phyloP scores from a whole-genome alignment of 257 asterid genomes.

The Sherardia arvensis region DNA sequence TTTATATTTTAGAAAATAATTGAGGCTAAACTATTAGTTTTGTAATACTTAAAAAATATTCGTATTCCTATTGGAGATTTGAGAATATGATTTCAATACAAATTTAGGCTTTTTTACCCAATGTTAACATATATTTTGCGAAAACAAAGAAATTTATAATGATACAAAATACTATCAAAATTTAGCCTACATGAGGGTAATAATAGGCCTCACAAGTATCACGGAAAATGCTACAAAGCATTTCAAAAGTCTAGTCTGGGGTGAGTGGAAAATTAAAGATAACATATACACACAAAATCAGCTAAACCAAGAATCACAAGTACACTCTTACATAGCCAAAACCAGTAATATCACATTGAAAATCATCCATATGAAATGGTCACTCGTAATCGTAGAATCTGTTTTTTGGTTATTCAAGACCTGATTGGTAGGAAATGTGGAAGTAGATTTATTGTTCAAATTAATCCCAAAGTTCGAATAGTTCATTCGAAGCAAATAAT shows the following conservation, averaged over 20 bases:
- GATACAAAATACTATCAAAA: neutral
- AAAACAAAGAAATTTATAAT: too few relatives aligned
- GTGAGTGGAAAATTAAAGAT: too few relatives aligned
- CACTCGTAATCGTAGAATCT: conserved; percentile 16
- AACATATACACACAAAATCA: neutral
- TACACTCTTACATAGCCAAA: conserved; percentile 16
- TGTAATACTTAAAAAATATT: too few relatives aligned
- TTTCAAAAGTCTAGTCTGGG: neutral
- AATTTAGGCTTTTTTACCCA: too few relatives aligned
- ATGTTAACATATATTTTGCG: too few relatives aligned
- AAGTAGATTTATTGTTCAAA: conserved; percentile 20
- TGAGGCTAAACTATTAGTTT: too few relatives aligned
- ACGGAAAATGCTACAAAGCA: neutral
- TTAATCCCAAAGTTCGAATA: conserved; percentile 35
- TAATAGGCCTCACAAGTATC: neutral
- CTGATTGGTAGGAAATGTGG: conserved; percentile 25
- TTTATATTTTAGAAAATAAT: too few relatives aligned
- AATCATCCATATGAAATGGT: conserved; percentile 28
- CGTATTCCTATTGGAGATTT: too few relatives aligned
- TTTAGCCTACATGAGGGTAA: neutral
- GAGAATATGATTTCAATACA: too few relatives aligned
- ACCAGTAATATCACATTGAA: conserved; percentile 23
- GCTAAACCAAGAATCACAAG: neutral
- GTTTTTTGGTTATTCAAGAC: conserved; percentile 16
- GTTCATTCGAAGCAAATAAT: conserved; percentile 50